Conservation (phyloP, 805 yeast species). For the Yarrowia hollandica region DNA sequence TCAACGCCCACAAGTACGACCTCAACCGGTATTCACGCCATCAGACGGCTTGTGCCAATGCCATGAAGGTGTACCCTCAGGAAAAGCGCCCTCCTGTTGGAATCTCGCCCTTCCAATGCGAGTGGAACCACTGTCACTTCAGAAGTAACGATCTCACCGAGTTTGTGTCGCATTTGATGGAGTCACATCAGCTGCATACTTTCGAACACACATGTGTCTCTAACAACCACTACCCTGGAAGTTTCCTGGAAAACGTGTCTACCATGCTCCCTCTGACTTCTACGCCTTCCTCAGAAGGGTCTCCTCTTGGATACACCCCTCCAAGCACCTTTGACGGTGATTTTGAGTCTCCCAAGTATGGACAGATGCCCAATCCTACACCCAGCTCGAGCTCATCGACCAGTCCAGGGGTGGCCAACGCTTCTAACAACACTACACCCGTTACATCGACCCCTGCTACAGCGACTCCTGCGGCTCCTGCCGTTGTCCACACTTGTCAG, state of each 20-base stretch:
- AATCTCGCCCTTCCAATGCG: conserved; percentile 50
- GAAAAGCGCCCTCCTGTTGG: conserved; percentile 20
- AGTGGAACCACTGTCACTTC: conserved; percentile 73
- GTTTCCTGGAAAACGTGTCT: conserved; percentile 31
- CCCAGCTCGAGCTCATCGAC: not conserved
- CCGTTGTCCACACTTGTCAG: not conserved
- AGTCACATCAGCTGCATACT: conserved; percentile 44
- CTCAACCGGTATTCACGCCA: conserved; percentile 30
- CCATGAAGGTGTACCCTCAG: conserved; percentile 29
- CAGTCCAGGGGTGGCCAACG: not conserved
- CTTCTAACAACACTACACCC: not conserved
- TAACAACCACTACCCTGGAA: conserved; percentile 33
- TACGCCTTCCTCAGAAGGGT: not conserved
- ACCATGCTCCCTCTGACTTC: conserved; percentile 2
- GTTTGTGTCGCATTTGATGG: conserved; percentile 60
- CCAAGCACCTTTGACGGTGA: conserved; percentile 10
- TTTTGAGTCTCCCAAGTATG: conserved; percentile 14
- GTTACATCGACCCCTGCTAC: not conserved
- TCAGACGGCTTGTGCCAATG: conserved; percentile 25
- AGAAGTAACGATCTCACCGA: conserved; percentile 53
- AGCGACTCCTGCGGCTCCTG: not conserved
- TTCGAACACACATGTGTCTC: conserved; percentile 15
- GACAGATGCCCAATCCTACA: not conserved
- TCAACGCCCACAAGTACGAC: conserved; percentile 37
- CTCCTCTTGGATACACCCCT: conserved; percentile 3